Base-by-base conservation (phyloP, 140 eudicot genomes). In the Senecio squalidus region DNA sequence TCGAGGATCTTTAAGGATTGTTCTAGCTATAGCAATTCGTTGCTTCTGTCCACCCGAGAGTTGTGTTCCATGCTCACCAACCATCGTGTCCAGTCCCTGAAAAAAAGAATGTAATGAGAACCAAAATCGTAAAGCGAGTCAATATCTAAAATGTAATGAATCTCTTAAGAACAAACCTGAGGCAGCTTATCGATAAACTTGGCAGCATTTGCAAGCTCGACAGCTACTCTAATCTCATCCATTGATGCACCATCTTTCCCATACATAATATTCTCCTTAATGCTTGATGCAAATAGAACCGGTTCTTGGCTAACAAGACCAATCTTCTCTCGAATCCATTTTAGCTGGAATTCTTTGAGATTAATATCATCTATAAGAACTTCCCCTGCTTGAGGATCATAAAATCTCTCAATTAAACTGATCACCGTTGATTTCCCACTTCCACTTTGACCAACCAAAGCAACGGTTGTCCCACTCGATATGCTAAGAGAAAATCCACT, bases 21-120 rank as follows among this genome's bases (percentile, higher is more conserved):
- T 95, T 50, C 96, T 76, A 15, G 96, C 91, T 68, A 88, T 88
- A 49, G 96, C 96, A 16, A 88, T 66, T 74, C 96, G 81, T 77
- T 88, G 96, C 73, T 88, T 88, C 62, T 88, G 96, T 43, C 96
- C 94, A 43, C 96, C 96, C 4, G 96, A 88, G n/a, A 88, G 82
- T 63, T 84, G 96, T 30, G 88, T 81, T 49, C 96, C 96, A 66
- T 84, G 94, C 70, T 88, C 96, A 23, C 96, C 96, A 43, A 88
- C 96, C 84, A 50, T 50, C 1, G 56, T 24, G 26, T 50, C 56
- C 18, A 24, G 11, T 50, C 31, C 56, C 17, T 45, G 2, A 14
- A 0, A 14, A 11, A 38, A 38, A 38, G n/a, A n/a, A n/a, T n/a
- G n/a, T n/a, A n/a, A n/a, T n/a, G n/a, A n/a, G n/a, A n/a, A n/a